Base-by-base conservation (phyloP, 768 basidiomycete species). In the Podaxis mareebaensis region DNA sequence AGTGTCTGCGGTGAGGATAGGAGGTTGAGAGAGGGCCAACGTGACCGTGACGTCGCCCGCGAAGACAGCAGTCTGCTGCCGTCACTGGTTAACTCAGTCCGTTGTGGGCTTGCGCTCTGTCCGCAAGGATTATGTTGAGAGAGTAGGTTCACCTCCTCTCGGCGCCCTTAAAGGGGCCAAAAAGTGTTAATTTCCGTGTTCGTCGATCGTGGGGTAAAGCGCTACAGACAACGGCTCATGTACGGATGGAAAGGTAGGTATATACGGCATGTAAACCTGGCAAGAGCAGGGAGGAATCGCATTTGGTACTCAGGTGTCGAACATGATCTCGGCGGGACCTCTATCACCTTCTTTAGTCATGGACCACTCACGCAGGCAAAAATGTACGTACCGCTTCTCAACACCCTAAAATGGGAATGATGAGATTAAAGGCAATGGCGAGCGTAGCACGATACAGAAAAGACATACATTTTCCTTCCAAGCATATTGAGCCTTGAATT, bases 401-500 rank as follows among this genome's bases (percentile, higher is more conserved):
- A 67, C 58, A 26, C 67, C 68, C 70, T 71, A 30, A 30, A 12
- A 30, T 30, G 42, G 40, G 13, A 36, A 46, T 22, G 39, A 30
- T 28, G n/a, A 24, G 30, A 22, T 26, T 10, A 33, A 17, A n/a
- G 11, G n/a, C 5, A 30, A 7, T 24, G 11, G 17, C 17, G 13
- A 58, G 12, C 10, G 20, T 2, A 42, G 17, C 2, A 48, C 13
- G 1, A 20, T 15, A 10, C 22, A 39, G 28, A 54, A 12, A 1
- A 46, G 17, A 62, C 69, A 13, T 58, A 79, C 78, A 52, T 76
- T 65, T 56, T 83, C 81, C 49, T 65, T 70, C 83, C 83, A 84
- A 8, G 73, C 68, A 17, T 82, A 74, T 46, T 81, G 78, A 0
- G 81, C 81, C 59, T 80, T 76, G n/a, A 83, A 53, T 54, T 84